phyloP scores from a whole-genome alignment of 495 filamentous ascomycete genomes.

The Hypoxylon rickii region DNA sequence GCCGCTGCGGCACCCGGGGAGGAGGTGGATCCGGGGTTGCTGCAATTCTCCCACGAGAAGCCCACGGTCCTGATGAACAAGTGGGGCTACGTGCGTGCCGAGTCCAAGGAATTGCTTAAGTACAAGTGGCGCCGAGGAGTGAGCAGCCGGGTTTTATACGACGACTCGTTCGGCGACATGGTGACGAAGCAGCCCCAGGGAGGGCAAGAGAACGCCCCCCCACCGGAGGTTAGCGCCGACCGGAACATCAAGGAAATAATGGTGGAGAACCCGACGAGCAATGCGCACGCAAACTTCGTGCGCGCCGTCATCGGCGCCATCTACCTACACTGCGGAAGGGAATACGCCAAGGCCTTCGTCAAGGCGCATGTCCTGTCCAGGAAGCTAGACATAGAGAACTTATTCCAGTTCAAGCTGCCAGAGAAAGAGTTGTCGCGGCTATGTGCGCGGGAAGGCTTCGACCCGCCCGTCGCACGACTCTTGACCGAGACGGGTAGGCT shows the following conservation, averaged over 20 bases:
- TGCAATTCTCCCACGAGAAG: slow-evolving; percentile 72
- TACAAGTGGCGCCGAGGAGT: slow-evolving; percentile 71
- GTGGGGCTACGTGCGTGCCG: slow-evolving; percentile 48
- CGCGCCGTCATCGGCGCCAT: slow-evolving; percentile 81
- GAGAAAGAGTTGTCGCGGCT: slow-evolving; percentile 77
- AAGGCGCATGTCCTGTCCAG: slow-evolving; percentile 79
- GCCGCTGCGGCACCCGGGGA: slow-evolving; percentile 77
- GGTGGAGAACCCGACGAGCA: slow-evolving; percentile 33
- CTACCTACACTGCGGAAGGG: slow-evolving; percentile 76
- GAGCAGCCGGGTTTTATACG: slow-evolving; percentile 71
- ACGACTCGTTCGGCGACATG: slow-evolving; percentile 78
- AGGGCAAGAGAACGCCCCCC: slow-evolving; percentile 12
- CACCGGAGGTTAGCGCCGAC: slow-evolving; percentile 31
- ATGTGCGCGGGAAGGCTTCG: slow-evolving; percentile 88
- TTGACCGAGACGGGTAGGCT: slow-evolving; percentile 84
- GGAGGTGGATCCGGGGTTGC: slow-evolving; percentile 90
- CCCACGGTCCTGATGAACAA: slow-evolving; percentile 58
- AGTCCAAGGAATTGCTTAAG: slow-evolving; percentile 42
- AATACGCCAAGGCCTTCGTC: slow-evolving; percentile 78
- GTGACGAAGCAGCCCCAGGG: slow-evolving; percentile 20
- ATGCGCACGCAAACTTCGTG: slow-evolving; percentile 66
- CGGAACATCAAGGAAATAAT: slow-evolving; percentile 19
- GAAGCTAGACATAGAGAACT: slow-evolving; percentile 69
- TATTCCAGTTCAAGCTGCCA: slow-evolving; percentile 85
- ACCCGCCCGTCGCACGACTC: slow-evolving; percentile 81